Evolutionary conservation across 1,284 basidiomycete species (phyloP), one percentile per base, ranked within the genome.

Genomic region (Mycena sp.): DNA sequence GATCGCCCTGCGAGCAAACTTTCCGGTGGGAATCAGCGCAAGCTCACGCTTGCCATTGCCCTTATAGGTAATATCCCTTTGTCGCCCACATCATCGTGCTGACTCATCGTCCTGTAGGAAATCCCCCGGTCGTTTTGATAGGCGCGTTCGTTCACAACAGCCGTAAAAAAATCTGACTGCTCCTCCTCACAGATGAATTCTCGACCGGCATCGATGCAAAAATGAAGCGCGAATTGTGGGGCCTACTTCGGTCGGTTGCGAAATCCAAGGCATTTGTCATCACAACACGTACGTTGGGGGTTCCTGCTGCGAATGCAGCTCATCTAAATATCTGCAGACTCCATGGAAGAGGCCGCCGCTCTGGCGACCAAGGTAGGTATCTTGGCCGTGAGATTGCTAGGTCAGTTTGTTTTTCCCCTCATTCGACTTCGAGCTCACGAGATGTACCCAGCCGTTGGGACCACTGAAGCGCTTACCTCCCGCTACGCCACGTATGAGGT

Each of bases 141-240:
- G 32, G 32, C 32, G 32, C 32, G 32, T 14, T 35, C 32, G 32
- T 35, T 35, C 32, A 35, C 32, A 35, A 35, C 32, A 35, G 32
- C 32, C 32, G 32, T 35, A 35, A 35, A 35, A 35, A 35, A 35
- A 35, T 35, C 32, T 35, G 32, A 35, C 32, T 35, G 32, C 32
- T 35, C 32, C 32, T 94, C 6, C 81, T 94, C 35, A 91, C 94
- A 43, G 92, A 94, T 70, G 91, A 94, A 73, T 93, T 93, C 72
- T 91, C 89, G 2, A 92, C 90, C 0, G 92, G 92, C 4, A 87
- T 94, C 21, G 92, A 94, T 73, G 88, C 92, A 2, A 92, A 88
- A 76, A 92, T 89, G 80, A 94, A 93, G 76, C 81, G 92, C 38
- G 90, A 92, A 29, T 91, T 94, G 83, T 94, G 92, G 92, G 79